phyloP scores from a whole-genome alignment of 2,329 filamentous ascomycete genomes.

The Ustulina deusta region DNA sequence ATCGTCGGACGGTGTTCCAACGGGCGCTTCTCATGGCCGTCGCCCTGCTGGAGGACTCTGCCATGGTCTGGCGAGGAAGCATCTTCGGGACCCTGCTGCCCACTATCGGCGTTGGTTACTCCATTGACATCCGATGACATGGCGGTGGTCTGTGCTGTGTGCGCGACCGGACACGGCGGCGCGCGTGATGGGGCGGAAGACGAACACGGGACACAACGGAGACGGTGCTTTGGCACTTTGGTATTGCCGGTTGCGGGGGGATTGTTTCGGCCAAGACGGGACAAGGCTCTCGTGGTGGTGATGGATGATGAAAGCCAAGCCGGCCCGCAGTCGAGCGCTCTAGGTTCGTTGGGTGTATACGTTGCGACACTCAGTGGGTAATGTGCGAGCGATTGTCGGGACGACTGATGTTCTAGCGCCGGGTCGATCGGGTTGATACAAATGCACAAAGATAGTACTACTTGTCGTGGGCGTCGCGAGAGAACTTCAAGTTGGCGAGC shows the following conservation, averaged over 20 bases:
- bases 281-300: slow-evolving; percentile 7
- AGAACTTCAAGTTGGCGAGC: not conserved
- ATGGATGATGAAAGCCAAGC: slow-evolving; percentile 42
- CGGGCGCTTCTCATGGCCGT: slow-evolving; percentile 24
- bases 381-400: slow-evolving; percentile 11
- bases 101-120: slow-evolving; percentile 53
- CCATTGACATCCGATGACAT: slow-evolving; percentile 36
- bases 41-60: slow-evolving; percentile 27
- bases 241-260: slow-evolving; percentile 24
- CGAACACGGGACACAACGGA: slow-evolving; percentile 7
- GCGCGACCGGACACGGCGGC: slow-evolving; percentile 24
- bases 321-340: slow-evolving; percentile 23
- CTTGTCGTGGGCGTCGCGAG: not conserved
- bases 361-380: slow-evolving; percentile 23
- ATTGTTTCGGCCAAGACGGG: slow-evolving; percentile 28
- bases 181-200: slow-evolving; percentile 19
- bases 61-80: slow-evolving; percentile 33
- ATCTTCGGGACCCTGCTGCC: slow-evolving; percentile 37
- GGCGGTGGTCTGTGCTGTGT: slow-evolving; percentile 14
- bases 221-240: slow-evolving; percentile 10
- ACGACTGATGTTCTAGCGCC: not conserved
- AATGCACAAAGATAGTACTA: no score
- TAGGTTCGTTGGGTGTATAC: slow-evolving; percentile 18
- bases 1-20: slow-evolving; percentile 42
- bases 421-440: not conserved